These are phyloP conservation scores for Xylaria nigripes DNA, from an alignment of 495 filamentous ascomycete genomes.

Conservation along the genomic window DNA sequence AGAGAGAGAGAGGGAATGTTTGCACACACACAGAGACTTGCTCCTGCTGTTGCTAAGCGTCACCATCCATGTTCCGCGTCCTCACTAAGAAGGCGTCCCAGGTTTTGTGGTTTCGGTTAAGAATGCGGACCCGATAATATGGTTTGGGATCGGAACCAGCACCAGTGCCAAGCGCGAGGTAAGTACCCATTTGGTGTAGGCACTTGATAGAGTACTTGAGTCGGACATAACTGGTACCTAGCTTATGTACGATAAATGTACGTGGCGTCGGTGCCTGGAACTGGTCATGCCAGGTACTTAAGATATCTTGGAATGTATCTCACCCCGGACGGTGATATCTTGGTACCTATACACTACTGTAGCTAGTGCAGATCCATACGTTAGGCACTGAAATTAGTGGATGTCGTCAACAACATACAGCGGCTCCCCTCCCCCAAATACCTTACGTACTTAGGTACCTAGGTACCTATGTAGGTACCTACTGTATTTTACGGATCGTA, in stretches of 20 bases:
- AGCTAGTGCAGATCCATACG: not conserved
- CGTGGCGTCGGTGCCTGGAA: no score
- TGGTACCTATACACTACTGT: not conserved
- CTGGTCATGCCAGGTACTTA: no score
- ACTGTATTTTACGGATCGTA: no score
- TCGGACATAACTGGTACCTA: no score
- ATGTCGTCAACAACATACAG: no score
- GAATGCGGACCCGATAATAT: constrained; percentile 6
- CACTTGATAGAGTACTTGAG: no score
- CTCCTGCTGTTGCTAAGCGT: not conserved
- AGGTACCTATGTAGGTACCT: not conserved
- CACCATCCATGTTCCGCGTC: not conserved
- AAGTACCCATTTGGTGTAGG: not conserved
- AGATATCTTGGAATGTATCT: no score
- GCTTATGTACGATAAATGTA: no score
- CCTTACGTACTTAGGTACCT: not conserved
- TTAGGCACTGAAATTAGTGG: not conserved
- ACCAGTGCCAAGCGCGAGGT: not conserved
- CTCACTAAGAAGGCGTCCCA: no score
- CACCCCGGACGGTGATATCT: not conserved
- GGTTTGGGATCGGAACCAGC: constrained; percentile 9
- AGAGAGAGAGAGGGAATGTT: no score
- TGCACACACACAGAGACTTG: no score
- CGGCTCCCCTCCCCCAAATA: not conserved
- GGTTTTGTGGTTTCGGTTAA: not conserved